Evolutionary conservation across 768 basidiomycete genomes (phyloP).

Genomic region (Amanita muscaria): DNA sequence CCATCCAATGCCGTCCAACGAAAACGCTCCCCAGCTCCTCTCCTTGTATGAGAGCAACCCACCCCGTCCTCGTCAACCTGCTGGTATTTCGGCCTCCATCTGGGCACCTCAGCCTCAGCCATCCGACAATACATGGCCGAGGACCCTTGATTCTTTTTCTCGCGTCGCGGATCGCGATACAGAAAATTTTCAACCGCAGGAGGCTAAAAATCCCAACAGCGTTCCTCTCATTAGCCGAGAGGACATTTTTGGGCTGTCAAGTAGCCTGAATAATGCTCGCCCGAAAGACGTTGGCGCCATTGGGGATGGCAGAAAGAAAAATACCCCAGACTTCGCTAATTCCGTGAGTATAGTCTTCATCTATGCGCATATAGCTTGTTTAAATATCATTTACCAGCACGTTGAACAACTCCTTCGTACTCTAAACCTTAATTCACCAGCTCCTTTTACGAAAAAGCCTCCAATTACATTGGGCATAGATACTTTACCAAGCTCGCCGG

Average conservation of each 20-base stretch:
- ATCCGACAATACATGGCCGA: constrained; percentile 60
- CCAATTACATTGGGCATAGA: constrained; percentile 36
- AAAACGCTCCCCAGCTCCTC: constrained; percentile 25
- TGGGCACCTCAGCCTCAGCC: constrained; percentile 80
- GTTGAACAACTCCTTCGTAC: constrained; percentile 76
- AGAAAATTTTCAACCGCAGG: constrained; percentile 18
- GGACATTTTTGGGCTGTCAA: constrained; percentile 54
- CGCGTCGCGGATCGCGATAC: constrained; percentile 38
- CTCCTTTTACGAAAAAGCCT: constrained; percentile 37
- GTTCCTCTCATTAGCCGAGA: constrained; percentile 34
- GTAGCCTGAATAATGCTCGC: constrained; percentile 24
- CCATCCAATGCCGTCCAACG: constrained; percentile 22
- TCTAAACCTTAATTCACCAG: constrained; percentile 72
- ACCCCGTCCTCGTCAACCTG: constrained; percentile 30
- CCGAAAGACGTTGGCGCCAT: constrained; percentile 59
- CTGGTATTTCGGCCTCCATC: constrained; percentile 49
- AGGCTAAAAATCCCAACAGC: constrained; percentile 18
- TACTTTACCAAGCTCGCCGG: constrained; percentile 47
- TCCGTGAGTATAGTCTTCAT: constrained; percentile 28
- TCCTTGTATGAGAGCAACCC: constrained; percentile 32
- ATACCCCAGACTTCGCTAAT: constrained; percentile 47
- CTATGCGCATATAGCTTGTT: constrained; percentile 17
- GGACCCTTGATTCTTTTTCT: constrained; percentile 52
- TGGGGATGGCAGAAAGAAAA: constrained; percentile 70
- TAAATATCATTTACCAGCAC: constrained; percentile 37